Evolutionary conservation across 202 grass and related monocot genomes (phyloP).

Genomic region (Schoenoplectus triqueter): DNA sequence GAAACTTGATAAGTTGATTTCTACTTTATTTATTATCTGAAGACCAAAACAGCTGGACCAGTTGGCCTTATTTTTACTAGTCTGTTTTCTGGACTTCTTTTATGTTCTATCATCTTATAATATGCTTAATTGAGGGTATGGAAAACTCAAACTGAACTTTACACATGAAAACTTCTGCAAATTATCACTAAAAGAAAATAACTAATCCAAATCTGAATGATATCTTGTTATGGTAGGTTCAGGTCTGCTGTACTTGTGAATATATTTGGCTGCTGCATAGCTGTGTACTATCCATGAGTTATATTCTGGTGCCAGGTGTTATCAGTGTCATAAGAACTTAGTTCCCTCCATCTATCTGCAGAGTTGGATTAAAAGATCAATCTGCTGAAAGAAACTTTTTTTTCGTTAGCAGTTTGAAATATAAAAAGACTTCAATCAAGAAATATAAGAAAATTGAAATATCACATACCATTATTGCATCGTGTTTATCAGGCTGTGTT

Average conservation of each 20-base stretch:
- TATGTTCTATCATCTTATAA: no score
- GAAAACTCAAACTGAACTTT: neutral
- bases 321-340: neutral
- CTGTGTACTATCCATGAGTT: neutral
- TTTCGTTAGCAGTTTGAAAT: no score
- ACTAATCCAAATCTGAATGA: neutral
- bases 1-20: neutral
- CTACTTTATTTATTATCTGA: neutral
- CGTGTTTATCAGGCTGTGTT: conserved; percentile 56
- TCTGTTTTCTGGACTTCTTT: no score
- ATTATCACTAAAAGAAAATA: neutral
- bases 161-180: neutral
- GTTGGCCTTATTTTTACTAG: no score
- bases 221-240: neutral
- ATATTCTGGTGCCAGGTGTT: neutral
- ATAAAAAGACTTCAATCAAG: no score
- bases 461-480: no score
- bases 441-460: no score
- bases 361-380: no score
- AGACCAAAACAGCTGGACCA: neutral
- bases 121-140: no score
- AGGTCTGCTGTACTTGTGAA: neutral
- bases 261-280: neutral
- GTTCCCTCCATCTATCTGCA: neutral
- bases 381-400: no score